phyloP scores from a whole-genome alignment of 2,329 filamentous ascomycete genomes.

The Penicillium sp. region DNA sequence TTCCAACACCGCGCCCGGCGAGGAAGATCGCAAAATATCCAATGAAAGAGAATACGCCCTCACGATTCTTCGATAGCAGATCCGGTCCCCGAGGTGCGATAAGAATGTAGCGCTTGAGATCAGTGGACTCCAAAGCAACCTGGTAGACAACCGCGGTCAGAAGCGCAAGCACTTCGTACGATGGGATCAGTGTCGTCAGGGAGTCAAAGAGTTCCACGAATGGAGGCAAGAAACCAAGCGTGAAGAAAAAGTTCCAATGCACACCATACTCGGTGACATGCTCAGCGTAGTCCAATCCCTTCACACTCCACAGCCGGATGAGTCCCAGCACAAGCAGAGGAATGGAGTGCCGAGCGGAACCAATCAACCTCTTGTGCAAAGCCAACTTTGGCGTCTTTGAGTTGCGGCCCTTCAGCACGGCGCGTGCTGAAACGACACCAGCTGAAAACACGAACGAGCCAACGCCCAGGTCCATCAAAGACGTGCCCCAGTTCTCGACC shows the following conservation, averaged over 20 bases:
- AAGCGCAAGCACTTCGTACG: conserved; percentile 74
- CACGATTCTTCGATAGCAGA: conserved; percentile 84
- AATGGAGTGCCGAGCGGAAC: conserved; percentile 75
- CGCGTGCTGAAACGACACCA: conserved; percentile 84
- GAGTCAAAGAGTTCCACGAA: conserved; percentile 84
- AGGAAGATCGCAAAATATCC: conserved; percentile 96
- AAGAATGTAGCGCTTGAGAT: conserved; percentile 80
- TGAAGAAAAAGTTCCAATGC: conserved; percentile 99
- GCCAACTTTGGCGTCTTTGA: conserved; percentile 44
- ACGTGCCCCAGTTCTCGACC: conserved; percentile 98
- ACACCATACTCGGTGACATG: conserved; percentile 97
- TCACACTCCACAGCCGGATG: conserved; percentile 82
- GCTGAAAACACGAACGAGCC: conserved; percentile 96
- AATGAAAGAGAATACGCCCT: conserved; percentile 92
- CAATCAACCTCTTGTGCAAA: conserved; percentile 61
- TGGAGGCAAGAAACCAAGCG: conserved; percentile 81
- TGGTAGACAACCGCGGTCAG: conserved; percentile 72
- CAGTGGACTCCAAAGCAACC: conserved; percentile 70
- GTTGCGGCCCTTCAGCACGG: conserved; percentile 71
- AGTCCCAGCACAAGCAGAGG: conserved; percentile 80
- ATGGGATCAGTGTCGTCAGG: conserved; percentile 69
- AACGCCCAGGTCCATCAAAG: conserved; percentile 97
- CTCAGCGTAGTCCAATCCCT: conserved; percentile 92
- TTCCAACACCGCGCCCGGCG: conserved; percentile 79
- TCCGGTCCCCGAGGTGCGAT: conserved; percentile 73